Conservation (phyloP, 345 rosid species). For the Punica granatum region DNA sequence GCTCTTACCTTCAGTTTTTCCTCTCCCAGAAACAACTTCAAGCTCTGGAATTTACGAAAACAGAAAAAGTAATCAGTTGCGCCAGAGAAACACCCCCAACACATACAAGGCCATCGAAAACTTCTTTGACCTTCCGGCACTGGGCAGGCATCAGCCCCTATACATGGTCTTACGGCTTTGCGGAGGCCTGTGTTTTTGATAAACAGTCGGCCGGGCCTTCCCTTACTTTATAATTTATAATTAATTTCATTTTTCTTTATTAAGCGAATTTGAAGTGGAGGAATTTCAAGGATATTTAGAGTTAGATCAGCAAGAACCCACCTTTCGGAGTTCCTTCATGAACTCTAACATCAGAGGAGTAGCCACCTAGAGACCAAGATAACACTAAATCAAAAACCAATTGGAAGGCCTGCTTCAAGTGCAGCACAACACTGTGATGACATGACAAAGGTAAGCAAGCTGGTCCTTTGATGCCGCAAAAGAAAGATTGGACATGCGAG, state of each 20-base stretch:
- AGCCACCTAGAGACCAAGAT: constrained; percentile 24
- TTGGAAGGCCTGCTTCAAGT: neutral
- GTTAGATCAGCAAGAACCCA: constrained; percentile 9
- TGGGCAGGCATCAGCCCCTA: too few species aligned
- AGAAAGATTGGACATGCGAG: neutral
- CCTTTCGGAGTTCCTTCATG: constrained; percentile 70
- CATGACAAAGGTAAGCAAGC: neutral
- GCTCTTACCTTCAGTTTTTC: constrained; percentile 68
- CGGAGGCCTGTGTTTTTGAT: too few species aligned
- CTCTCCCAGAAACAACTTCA: constrained; percentile 84
- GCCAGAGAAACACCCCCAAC: neutral
- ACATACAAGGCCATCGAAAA: neutral
- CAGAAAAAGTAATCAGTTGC: constrained; percentile 16
- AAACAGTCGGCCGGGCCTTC: too few species aligned
- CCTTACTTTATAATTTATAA: too few species aligned
- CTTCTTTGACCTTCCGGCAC: too few species aligned
- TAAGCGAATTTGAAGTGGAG: too few species aligned
- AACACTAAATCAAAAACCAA: neutral
- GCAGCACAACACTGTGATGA: neutral
- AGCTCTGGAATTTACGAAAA: constrained; percentile 45
- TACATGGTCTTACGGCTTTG: too few species aligned
- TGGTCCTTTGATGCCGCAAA: neutral
- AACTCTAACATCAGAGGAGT: constrained; percentile 55
- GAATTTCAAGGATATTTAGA: too few species aligned
- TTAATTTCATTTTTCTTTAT: too few species aligned